Base-by-base conservation (phyloP, 306 rosid species). In the Glycine soja region DNA sequence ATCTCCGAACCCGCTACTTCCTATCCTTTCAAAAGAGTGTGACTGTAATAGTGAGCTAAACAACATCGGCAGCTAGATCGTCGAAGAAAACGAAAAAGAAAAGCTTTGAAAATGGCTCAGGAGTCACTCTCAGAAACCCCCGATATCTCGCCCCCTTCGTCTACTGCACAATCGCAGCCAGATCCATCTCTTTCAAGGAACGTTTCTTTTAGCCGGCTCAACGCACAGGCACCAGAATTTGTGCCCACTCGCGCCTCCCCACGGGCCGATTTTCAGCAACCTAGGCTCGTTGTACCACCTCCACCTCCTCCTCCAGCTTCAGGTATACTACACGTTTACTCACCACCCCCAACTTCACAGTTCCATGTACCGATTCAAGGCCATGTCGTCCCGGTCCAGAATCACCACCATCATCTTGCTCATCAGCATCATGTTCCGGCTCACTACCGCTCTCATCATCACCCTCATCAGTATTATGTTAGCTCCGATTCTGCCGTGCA, bases 221-320 rank as follows among this genome's bases (percentile, higher is more conserved):
- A 95, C 91, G 98, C 98, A 0, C 92, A 84, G 86, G 98, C 98
- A 11, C 95, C 92, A 3, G 98, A 90, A 82, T 95, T 92, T 66
- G 95, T 95, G 32, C 94, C 94, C 40, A 80, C 86, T 30, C 90
- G 92, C 34, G 75, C 94, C 19, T 52, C 90, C 42, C 83, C 87
- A n/a, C 90, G 94, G 48, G 1, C 89, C 74, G 90, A 86, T 79
- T 88, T 82, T 42, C 92, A 71, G 36, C 88, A 76, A 19, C 82
- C 91, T 0, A 80, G 88, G 70, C 85, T 86, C 32, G 69, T 81
- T 3, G 83, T 79, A 10, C 89, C 88, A 0, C 89, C 92, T 3
- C 91, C 92, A 40, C 86, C 87, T 34, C 80, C 81, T 48, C 87
- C 92, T 16, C 85, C 89, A 11, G 86, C 88, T 7, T 73, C 88